These are phyloP conservation scores for Phytopythium litorale DNA, from an alignment of 352 stramenopile genomes.

Conservation along the genomic window DNA sequence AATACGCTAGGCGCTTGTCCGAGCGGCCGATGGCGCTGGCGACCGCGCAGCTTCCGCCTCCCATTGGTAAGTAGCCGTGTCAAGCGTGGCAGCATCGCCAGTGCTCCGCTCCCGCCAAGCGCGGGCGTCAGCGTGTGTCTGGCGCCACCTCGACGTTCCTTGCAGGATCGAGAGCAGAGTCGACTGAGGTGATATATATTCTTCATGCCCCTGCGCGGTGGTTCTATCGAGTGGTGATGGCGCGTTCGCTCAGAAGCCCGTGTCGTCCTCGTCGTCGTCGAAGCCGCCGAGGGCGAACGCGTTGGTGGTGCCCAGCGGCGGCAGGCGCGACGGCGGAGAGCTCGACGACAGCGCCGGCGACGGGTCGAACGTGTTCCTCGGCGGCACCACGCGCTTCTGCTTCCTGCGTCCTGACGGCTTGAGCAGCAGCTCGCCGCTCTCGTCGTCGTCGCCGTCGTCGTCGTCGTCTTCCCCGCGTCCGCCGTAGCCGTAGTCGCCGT, in stretches of 20 bases:
- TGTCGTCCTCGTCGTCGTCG: constrained; percentile 57
- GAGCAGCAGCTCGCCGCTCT: constrained; percentile 5
- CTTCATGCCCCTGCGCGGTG: too few relatives aligned
- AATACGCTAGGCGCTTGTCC: constrained; percentile 1
- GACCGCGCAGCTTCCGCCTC: background rate
- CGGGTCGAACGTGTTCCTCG: constrained; percentile 51
- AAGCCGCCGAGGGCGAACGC: constrained; percentile 62
- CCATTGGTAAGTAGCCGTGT: background rate
- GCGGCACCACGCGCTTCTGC: constrained; percentile 20
- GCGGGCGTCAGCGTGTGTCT: background rate
- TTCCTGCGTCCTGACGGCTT: constrained; percentile 5
- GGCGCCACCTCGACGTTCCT: background rate
- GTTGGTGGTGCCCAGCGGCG: constrained; percentile 41
- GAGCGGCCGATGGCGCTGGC: background rate
- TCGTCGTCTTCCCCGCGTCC: constrained; percentile 15
- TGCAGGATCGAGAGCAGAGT: background rate
- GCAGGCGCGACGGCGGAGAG: constrained; percentile 61
- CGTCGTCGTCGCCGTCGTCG: constrained; percentile 10
- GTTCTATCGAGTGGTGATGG: constrained; percentile 2
- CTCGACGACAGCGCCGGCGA: constrained; percentile 66
- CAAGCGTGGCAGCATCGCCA: background rate
- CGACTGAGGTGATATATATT: too few relatives aligned
- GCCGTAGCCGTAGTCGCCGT: constrained; percentile 33
- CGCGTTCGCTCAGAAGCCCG: constrained; percentile 33
- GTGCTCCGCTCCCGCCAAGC: background rate